Conservation (phyloP, 495 filamentous ascomycete species). For the Tuber calosporum region DNA sequence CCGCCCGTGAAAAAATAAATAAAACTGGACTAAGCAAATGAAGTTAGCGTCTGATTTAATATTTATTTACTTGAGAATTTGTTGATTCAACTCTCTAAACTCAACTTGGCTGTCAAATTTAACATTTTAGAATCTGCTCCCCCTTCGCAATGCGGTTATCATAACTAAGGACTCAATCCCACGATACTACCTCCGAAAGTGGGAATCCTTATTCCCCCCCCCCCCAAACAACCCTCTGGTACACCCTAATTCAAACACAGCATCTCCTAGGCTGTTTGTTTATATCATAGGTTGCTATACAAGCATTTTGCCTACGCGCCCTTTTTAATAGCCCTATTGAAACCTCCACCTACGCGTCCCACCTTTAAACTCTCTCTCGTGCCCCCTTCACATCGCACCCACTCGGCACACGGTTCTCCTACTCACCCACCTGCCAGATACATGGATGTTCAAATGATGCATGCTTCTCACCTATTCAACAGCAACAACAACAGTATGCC, state of each 20-base stretch:
- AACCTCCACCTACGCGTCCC: not conserved
- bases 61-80: not conserved
- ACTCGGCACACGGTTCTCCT: not conserved
- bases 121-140: not conserved
- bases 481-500: slow-evolving; percentile 20
- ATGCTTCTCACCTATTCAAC: slow-evolving; percentile 30
- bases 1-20: not conserved
- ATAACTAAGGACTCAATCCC: not conserved
- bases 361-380: not conserved
- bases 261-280: not conserved
- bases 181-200: not conserved
- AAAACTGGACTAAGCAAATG: not conserved
- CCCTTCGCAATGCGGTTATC: no score
- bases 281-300: not conserved
- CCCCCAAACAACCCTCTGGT: not conserved
- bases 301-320: not conserved
- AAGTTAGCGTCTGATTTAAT: not conserved
- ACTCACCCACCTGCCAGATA: slow-evolving; percentile 9
- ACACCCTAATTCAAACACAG: not conserved
- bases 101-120: not conserved
- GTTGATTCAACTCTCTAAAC: not conserved
- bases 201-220: not conserved
- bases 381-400: slow-evolving; percentile 9
- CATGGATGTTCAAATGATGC: slow-evolving; percentile 29
- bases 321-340: not conserved